Percentiles rank a stretch among this genome's conserved stretches.
Conservation (phyloP, 805 yeast species). For the Saccharomyces jurei region DNA sequence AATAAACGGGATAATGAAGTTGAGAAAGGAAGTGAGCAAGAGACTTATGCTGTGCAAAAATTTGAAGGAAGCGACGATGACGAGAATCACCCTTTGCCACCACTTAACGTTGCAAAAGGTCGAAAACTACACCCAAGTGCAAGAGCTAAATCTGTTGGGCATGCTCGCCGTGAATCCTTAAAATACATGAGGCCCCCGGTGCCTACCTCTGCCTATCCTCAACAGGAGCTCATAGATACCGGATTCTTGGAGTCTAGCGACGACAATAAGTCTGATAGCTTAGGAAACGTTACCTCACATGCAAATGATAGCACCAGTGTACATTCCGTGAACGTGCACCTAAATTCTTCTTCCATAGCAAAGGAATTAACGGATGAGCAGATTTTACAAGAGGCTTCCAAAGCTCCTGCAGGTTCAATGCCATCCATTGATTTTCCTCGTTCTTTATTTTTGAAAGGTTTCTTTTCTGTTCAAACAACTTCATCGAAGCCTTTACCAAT, state of each 20-base stretch:
- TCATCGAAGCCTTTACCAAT: conserved; percentile 87
- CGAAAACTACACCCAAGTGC: conserved; percentile 66
- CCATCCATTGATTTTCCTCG: conserved; percentile 91
- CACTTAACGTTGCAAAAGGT: conserved; percentile 19
- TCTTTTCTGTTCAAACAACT: conserved; percentile 90
- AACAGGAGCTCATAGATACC: conserved; percentile 33
- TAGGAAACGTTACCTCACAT: conserved; percentile 4
- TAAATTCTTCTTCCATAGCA: conserved; percentile 1
- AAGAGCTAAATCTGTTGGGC: conserved; percentile 72
- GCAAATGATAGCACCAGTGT: conserved; percentile 1
- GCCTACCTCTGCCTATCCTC: conserved; percentile 25
- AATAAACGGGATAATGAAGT: conserved; percentile 2
- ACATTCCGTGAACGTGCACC: neutral
- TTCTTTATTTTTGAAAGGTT: conserved; percentile 84
- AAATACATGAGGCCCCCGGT: conserved; percentile 31
- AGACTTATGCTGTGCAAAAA: neutral
- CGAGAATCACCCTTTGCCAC: conserved; percentile 21
- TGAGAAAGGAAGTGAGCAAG: conserved; percentile 4
- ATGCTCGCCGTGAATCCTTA: conserved; percentile 56
- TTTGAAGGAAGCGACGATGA: conserved; percentile 1
- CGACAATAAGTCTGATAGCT: conserved; percentile 53
- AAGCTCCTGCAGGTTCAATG: conserved; percentile 75
- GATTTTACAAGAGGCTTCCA: conserved; percentile 40
- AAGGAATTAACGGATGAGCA: conserved; percentile 40
- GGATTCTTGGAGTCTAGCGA: conserved; percentile 35